phyloP scores from a whole-genome alignment of 345 rosid genomes.

The Bruguiera sexangula region DNA sequence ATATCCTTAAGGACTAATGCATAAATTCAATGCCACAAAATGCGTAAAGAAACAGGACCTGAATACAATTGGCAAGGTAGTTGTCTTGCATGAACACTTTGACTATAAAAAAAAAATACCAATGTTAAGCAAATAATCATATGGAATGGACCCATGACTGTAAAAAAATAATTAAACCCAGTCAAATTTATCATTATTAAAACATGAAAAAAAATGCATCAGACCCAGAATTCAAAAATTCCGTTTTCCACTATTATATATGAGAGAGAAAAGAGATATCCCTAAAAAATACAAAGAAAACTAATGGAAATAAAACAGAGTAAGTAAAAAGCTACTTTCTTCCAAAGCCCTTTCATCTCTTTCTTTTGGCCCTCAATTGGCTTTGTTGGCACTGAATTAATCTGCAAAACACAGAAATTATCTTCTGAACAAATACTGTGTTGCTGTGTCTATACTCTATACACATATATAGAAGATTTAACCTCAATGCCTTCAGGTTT shows the following conservation, averaged over 20 bases:
- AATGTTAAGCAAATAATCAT: neutral
- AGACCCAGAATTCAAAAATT: conserved; percentile 2
- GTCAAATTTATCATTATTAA: neutral
- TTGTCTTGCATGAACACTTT: conserved; percentile 84
- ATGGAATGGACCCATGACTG: neutral
- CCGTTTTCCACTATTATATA: neutral
- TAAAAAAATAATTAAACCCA: neutral
- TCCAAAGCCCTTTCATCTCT: conserved; percentile 28
- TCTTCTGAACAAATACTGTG: neutral
- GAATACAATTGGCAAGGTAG: conserved; percentile 93
- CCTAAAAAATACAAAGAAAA: neutral
- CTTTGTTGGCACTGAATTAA: conserved; percentile 30
- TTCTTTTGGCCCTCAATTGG: conserved; percentile 30
- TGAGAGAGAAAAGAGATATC: neutral
- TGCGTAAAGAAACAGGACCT: conserved; percentile 43
- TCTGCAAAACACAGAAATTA: conserved; percentile 4
- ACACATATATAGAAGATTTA: neutral
- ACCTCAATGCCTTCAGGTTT: conserved; percentile 53
- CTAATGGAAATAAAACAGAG: neutral
- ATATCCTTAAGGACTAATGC: neutral
- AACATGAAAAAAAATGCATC: neutral
- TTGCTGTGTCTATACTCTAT: neutral
- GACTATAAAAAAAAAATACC: conserved; percentile 39
- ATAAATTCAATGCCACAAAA: neutral
- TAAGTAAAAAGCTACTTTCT: conserved; percentile 40